These are phyloP conservation scores for Solioccasus polychromus DNA, from an alignment of 768 basidiomycete species.

Conservation along the genomic window DNA sequence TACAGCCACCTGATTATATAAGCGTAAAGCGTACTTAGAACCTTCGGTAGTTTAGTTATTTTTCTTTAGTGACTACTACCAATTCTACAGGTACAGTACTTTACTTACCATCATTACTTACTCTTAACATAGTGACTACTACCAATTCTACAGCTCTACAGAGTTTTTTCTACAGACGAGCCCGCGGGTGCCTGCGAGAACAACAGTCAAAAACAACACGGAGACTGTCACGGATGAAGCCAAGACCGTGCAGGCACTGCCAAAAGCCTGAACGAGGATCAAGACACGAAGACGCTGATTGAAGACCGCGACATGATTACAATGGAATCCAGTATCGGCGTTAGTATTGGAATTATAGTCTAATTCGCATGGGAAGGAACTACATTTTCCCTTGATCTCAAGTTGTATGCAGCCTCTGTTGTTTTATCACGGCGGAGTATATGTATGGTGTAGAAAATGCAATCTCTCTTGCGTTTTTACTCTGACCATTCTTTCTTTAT, in stretches of 20 bases:
- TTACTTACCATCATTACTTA: too few species aligned
- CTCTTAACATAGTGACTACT: too few species aligned
- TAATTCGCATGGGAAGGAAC: slow-evolving; percentile 24
- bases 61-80: too few species aligned
- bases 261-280: slow-evolving; percentile 29
- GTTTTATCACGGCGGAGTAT: slow-evolving; percentile 5
- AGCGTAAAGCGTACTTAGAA: too few species aligned
- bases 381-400: slow-evolving; percentile 22
- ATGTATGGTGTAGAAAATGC: slow-evolving; percentile 17
- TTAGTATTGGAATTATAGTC: slow-evolving; percentile 16
- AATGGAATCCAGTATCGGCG: slow-evolving; percentile 12
- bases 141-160: too few species aligned
- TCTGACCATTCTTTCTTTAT: slow-evolving; percentile 1
- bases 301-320: slow-evolving; percentile 7
- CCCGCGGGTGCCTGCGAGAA: too few species aligned
- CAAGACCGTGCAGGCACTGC: slow-evolving; percentile 24
- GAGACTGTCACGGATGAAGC: slow-evolving; percentile 9
- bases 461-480: slow-evolving; percentile 11
- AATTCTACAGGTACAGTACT: too few species aligned
- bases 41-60: too few species aligned
- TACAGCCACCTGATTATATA: too few species aligned
- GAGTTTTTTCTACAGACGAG: too few species aligned
- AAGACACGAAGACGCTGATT: slow-evolving; percentile 30
- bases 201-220: slow-evolving; percentile 14
- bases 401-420: slow-evolving; percentile 18